phyloP scores from a whole-genome alignment of 495 filamentous ascomycete genomes.

The Neurospora tetraspora region DNA sequence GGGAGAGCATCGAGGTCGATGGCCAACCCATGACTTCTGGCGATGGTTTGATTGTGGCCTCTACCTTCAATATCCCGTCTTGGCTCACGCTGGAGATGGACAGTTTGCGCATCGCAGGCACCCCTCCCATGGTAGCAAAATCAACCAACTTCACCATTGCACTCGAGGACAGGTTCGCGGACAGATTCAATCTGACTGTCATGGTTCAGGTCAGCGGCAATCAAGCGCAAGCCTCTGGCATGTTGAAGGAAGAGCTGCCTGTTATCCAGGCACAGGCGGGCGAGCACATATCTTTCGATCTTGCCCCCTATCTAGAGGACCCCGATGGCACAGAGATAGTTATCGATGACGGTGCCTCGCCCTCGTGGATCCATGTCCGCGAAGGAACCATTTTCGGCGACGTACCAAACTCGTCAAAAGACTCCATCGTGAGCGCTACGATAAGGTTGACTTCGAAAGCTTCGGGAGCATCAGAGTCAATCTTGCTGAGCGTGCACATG shows the following conservation, averaged over 20 bases:
- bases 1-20: constrained; percentile 50
- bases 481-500: constrained; percentile 43
- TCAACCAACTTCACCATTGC: constrained; percentile 57
- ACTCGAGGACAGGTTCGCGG: constrained; percentile 53
- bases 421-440: constrained; percentile 33
- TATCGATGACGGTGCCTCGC: constrained; percentile 39
- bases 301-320: constrained; percentile 46
- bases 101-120: constrained; percentile 56
- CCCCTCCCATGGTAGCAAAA: constrained; percentile 41
- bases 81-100: constrained; percentile 63
- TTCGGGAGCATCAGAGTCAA: constrained; percentile 30
- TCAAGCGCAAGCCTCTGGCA: constrained; percentile 2
- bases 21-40: constrained; percentile 36
- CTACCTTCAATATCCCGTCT: constrained; percentile 42
- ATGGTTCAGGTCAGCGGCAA: constrained; percentile 36
- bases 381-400: constrained; percentile 51
- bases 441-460: constrained; percentile 41
- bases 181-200: constrained; percentile 55
- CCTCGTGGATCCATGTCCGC: constrained; percentile 54
- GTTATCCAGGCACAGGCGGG: constrained; percentile 50
- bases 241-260: constrained; percentile 31
- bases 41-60: constrained; percentile 35
- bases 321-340: constrained; percentile 44
- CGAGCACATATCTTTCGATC: constrained; percentile 50
- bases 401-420: constrained; percentile 36